A percentile compares a stretch with the other conserved stretches of the same genome.
Conservation (phyloP, 2,329 filamentous ascomycete species). For the Botrytis medusae region DNA sequence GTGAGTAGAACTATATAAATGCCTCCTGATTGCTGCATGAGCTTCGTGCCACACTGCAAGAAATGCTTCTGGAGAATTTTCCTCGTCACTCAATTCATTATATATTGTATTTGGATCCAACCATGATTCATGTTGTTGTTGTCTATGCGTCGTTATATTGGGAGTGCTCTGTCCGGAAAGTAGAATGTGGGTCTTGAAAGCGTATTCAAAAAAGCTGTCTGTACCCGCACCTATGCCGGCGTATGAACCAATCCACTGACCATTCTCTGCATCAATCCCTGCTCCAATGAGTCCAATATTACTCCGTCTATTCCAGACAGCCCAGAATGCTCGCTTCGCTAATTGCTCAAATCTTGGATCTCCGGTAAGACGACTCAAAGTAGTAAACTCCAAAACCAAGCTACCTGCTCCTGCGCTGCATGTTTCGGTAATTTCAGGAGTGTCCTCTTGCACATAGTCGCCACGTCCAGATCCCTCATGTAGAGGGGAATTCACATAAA, state of each 20-base stretch:
- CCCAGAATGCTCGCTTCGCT: slow-evolving; percentile 93
- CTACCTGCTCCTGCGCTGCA: slow-evolving; percentile 97
- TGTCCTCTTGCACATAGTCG: slow-evolving; percentile 40
- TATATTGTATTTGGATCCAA: slow-evolving; percentile 65
- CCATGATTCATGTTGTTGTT: slow-evolving; percentile 42
- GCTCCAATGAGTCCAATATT: slow-evolving; percentile 84
- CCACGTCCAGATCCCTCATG: slow-evolving; percentile 56
- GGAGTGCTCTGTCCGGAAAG: slow-evolving; percentile 71
- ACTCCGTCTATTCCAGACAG: slow-evolving; percentile 88
- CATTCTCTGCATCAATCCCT: slow-evolving; percentile 88
- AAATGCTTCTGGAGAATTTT: slow-evolving; percentile 75
- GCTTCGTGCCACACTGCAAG: slow-evolving; percentile 81
- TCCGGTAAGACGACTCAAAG: slow-evolving; percentile 82
- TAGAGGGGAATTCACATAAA: slow-evolving; percentile 83
- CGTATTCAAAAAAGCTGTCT: slow-evolving; percentile 98
- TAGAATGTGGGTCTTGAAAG: slow-evolving; percentile 88
- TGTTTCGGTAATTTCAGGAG: slow-evolving; percentile 81
- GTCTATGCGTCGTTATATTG: slow-evolving; percentile 44
- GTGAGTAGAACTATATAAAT: slow-evolving; percentile 81
- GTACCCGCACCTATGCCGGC: slow-evolving; percentile 96
- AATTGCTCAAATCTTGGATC: slow-evolving; percentile 85
- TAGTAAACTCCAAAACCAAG: slow-evolving; percentile 88
- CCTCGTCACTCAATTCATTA: slow-evolving; percentile 57
- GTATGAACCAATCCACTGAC: slow-evolving; percentile 83
- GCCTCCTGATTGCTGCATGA: slow-evolving; percentile 82